Conservation (phyloP, 345 rosid species). For the Firmiana major region DNA sequence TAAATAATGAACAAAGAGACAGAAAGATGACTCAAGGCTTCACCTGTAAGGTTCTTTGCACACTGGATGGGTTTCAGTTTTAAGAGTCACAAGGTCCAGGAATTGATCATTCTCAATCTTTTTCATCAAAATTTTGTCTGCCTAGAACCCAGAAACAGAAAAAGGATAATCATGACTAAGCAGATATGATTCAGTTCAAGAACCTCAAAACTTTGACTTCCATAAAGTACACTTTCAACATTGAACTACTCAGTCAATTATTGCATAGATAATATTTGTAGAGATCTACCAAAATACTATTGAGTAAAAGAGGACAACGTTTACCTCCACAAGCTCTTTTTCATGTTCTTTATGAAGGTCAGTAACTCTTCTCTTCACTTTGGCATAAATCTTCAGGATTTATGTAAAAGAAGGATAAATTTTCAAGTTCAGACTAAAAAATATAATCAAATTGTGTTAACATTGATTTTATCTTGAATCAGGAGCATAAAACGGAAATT, state of each 20-base stretch:
- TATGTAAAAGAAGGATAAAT: constrained; percentile 86
- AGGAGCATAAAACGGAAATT: constrained; percentile 1
- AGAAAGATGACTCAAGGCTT: constrained; percentile 17
- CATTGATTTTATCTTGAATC: neutral
- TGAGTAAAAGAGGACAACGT: neutral
- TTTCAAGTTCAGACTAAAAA: constrained; percentile 94
- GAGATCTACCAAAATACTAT: neutral
- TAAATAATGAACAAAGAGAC: constrained; percentile 14
- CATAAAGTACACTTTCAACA: neutral
- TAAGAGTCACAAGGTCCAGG: constrained; percentile 80
- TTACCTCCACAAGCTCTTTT: constrained; percentile 87
- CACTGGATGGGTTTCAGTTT: constrained; percentile 70
- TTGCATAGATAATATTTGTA: neutral
- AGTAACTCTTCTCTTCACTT: constrained; percentile 73
- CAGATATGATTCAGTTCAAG: too few relatives aligned
- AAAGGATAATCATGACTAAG: too few relatives aligned
- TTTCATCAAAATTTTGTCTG: constrained; percentile 81
- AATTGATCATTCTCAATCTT: constrained; percentile 94
- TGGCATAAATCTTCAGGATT: constrained; percentile 86
- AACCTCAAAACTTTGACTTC: too few relatives aligned
- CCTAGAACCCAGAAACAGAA: constrained; percentile 33
- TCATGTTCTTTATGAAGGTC: constrained; percentile 85
- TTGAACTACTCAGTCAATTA: neutral
- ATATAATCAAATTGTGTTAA: constrained; percentile 11
- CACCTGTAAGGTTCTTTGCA: constrained; percentile 97